Evolutionary conservation across 208 protist genomes (phyloP).

Genomic region (Spongospora subterranea): DNA sequence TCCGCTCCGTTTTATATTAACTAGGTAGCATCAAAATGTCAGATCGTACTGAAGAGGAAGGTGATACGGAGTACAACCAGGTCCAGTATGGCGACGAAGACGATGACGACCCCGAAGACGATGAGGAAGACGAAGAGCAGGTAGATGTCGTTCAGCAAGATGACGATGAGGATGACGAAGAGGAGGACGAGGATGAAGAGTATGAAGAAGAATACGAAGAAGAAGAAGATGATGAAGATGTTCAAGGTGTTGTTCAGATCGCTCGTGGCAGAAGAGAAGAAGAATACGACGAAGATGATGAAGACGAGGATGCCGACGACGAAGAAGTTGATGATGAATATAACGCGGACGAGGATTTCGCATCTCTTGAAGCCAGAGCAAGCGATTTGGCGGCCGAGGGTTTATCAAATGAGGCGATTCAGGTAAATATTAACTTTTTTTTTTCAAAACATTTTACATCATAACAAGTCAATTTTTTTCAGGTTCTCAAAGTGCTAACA

Average conservation of each 20-base stretch:
- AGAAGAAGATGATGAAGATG: background rate
- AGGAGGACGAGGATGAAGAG: background rate
- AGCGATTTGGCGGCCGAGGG: background rate
- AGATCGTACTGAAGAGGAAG: no score
- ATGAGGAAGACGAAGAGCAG: no score
- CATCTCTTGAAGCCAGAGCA: background rate
- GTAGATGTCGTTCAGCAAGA: no score
- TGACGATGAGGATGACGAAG: background rate
- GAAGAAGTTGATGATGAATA: constrained; percentile 19
- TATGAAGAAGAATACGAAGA: background rate
- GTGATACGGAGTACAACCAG: background rate
- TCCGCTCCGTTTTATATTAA: no score
- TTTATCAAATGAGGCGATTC: background rate
- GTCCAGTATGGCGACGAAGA: background rate
- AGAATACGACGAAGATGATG: background rate
- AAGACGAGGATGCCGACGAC: background rate
- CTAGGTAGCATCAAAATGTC: no score
- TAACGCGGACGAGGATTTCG: background rate
- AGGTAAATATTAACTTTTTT: no score
- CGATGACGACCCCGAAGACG: background rate
- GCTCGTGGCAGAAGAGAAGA: background rate
- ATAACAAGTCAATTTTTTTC: background rate
- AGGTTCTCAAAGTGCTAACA: constrained; percentile 1
- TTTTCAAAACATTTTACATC: background rate
- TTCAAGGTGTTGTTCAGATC: no score